Conservation (phyloP, 345 rosid species). For the Lenwebbia sp. region DNA sequence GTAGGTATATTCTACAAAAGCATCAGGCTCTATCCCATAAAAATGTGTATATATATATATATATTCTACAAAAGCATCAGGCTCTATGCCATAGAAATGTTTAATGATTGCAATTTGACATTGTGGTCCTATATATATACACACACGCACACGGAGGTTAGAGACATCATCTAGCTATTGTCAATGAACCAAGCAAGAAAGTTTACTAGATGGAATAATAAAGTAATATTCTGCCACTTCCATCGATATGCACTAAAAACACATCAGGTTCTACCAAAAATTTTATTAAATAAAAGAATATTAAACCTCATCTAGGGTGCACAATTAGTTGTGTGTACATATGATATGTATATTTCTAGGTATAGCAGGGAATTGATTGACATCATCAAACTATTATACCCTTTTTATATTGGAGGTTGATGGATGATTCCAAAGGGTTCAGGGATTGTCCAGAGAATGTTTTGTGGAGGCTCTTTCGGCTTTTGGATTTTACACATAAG, state of each 20-base stretch:
- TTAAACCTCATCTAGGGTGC: not conserved
- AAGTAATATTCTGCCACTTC: not conserved
- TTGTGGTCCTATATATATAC: too few relatives aligned
- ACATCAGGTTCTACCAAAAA: not conserved
- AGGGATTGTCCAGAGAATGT: not conserved
- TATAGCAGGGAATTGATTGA: not conserved
- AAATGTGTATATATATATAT: too few relatives aligned
- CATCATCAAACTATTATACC: not conserved
- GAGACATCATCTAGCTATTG: not conserved
- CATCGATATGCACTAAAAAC: not conserved
- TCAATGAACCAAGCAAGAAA: not conserved
- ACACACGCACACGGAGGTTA: too few relatives aligned
- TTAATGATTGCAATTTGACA: not conserved
- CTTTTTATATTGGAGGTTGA: not conserved
- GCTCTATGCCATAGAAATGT: not conserved
- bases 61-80: too few relatives aligned
- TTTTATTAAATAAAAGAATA: not conserved
- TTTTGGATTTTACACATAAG: not conserved
- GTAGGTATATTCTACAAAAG: too few relatives aligned
- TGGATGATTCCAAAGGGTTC: not conserved
- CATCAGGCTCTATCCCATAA: too few relatives aligned
- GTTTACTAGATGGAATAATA: not conserved
- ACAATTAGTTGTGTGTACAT: not conserved
- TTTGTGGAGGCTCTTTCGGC: not conserved
- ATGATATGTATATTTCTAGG: not conserved